Base-by-base conservation (phyloP, 768 basidiomycete genomes). In the Porphyrellus cyaneotinctus region DNA sequence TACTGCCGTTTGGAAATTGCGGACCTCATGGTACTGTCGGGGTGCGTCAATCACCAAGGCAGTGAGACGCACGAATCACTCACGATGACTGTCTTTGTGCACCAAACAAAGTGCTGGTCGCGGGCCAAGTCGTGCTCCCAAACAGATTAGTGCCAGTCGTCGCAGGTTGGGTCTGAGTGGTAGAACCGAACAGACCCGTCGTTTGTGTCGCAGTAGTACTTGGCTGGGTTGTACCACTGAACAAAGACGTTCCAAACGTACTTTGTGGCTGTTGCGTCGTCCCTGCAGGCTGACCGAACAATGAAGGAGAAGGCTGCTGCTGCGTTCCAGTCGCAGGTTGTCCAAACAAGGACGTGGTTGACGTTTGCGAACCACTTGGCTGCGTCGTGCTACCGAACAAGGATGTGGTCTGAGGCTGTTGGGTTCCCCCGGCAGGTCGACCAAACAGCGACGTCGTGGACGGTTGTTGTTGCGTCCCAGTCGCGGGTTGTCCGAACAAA, bases 271-370 rank as follows among this genome's bases (percentile, higher is more conserved):
- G 67, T 49, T 65, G 65, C n/a, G n/a, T n/a, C 17, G 53, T 46
- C 12, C 35, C 61, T 57, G 56, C 54, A 28, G 65, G 58, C 45
- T 73, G 71, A 2, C 77, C 72, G 56, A 79, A 78, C 24, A 75
- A 47, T 0, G 73, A 64, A 1, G 61, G 54, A 13, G 62, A 47
- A 13, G 59, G 55, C 43, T 71, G 71, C 45, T 71, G 72, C 23
- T 72, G 76, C 26, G 47, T 71, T 35, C 58, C 62, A 13, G 61
- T 36, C 13, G 67, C 48, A 15, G 72, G 57, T 48, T 75, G 70
- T 35, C 62, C 62, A 32, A 67, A 65, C 52, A 64, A 47, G 31
- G 64, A 15, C 4, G 59, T 51, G 15, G 49, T 47, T n/a, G 54
- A 48, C 7, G 54, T 10, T 47, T 63, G 63, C 10, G 38, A 35